Evolutionary conservation across 2,329 filamentous ascomycete species (phyloP).

Genomic region (Penicillium olsonii): DNA sequence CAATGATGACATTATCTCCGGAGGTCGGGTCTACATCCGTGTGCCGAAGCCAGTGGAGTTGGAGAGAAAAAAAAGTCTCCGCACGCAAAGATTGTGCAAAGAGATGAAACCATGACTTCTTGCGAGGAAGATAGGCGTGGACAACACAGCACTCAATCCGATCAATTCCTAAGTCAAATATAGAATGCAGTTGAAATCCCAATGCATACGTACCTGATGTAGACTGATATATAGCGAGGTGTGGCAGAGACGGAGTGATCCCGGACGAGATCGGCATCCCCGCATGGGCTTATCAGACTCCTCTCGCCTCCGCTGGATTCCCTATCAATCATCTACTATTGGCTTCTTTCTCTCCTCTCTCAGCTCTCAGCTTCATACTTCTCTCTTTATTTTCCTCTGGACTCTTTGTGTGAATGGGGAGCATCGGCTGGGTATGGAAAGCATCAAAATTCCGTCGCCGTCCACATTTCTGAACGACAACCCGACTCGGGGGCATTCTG

Average conservation of each 20-base stretch:
- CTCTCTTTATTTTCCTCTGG: background rate
- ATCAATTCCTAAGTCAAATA: no score
- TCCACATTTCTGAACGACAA: conserved; percentile 51
- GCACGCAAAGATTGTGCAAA: background rate
- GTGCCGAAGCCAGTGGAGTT: background rate
- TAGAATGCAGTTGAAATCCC: background rate
- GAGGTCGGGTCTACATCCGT: background rate
- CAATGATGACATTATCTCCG: background rate
- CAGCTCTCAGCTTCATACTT: background rate
- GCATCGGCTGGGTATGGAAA: conserved; percentile 51
- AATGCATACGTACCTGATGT: background rate
- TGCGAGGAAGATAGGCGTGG: no score
- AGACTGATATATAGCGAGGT: background rate
- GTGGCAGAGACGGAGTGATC: background rate
- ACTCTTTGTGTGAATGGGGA: conserved; percentile 9
- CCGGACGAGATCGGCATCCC: conserved; percentile 15
- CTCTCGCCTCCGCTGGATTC: conserved; percentile 1
- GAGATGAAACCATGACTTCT: background rate
- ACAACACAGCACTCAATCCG: no score
- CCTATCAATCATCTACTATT: conserved; percentile 17
- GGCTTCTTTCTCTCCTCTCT: conserved; percentile 10
- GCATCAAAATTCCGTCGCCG: conserved; percentile 62
- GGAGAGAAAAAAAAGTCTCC: background rate
- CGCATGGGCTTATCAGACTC: conserved; percentile 21
- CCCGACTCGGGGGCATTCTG: conserved; percentile 29